These are phyloP conservation scores for Cutaneotrichosporon arboriforme DNA, from an alignment of 1,284 basidiomycete genomes.

Conservation along the genomic window DNA sequence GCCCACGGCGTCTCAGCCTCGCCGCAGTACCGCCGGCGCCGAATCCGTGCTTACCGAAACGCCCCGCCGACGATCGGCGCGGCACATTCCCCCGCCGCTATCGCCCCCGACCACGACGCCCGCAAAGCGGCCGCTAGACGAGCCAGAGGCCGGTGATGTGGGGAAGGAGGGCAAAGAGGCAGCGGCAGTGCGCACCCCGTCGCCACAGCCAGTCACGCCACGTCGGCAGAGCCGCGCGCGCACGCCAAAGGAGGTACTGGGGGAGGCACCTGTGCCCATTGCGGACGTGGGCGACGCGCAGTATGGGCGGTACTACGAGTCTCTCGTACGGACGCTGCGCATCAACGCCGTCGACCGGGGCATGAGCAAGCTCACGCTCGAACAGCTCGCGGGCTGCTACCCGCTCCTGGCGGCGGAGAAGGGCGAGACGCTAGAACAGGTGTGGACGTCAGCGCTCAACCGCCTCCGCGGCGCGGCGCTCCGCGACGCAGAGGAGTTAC, in stretches of 20 bases:
- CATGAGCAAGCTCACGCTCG: conserved; percentile 40
- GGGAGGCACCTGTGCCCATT: conserved; percentile 21
- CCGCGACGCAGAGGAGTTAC: conserved; percentile 25
- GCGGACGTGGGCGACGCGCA: conserved; percentile 20
- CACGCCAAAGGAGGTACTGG: conserved; percentile 11
- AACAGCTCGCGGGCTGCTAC: conserved; percentile 36
- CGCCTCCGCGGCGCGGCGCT: conserved; percentile 29
- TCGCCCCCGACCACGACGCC: too few species aligned
- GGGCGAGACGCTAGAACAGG: conserved; percentile 26
- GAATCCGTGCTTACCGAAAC: too few species aligned
- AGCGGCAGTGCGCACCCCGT: background rate
- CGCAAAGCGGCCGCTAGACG: background rate
- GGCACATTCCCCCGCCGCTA: too few species aligned
- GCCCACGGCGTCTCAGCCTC: too few species aligned
- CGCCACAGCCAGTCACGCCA: background rate
- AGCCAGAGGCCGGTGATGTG: too few species aligned
- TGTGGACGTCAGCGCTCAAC: conserved; percentile 25
- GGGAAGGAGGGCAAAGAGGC: too few species aligned
- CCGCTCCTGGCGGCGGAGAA: conserved; percentile 29
- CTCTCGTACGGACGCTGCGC: conserved; percentile 37
- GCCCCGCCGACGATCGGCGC: too few species aligned
- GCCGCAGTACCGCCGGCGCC: too few species aligned
- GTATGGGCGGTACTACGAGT: conserved; percentile 40
- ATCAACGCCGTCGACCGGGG: conserved; percentile 36
- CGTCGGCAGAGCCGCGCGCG: background rate